phyloP scores from a whole-genome alignment of 139 green algal genomes.

The Nannochloris sp. region DNA sequence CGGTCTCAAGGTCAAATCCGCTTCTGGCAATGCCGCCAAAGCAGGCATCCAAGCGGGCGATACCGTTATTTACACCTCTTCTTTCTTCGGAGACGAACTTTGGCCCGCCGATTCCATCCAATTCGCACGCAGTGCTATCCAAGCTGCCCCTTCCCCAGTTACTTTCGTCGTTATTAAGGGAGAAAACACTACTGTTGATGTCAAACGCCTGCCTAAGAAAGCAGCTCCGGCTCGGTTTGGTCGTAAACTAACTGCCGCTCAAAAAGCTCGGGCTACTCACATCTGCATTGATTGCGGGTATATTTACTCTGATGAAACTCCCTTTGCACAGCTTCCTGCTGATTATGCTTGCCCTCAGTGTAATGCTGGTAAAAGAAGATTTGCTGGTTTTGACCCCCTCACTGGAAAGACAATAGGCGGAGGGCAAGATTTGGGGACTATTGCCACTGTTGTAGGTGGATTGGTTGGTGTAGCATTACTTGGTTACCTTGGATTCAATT shows the following conservation, averaged over 20 bases:
- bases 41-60: constrained; percentile 68
- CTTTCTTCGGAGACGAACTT: constrained; percentile 97
- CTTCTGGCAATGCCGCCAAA: constrained; percentile 85
- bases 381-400: constrained; percentile 79
- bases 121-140: constrained; percentile 51
- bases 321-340: constrained; percentile 44
- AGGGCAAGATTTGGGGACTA: constrained; percentile 54
- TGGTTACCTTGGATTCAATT: constrained; percentile 45
- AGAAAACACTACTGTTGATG: constrained; percentile 72
- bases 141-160: constrained; percentile 61
- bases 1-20: constrained; percentile 68
- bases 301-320: constrained; percentile 40
- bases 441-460: constrained; percentile 63
- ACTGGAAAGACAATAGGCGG: constrained; percentile 40
- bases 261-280: constrained; percentile 85
- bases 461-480: constrained; percentile 48
- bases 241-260: constrained; percentile 73
- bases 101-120: constrained; percentile 83
- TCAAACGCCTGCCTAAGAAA: constrained; percentile 92
- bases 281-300: constrained; percentile 89
- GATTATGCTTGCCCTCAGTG: constrained; percentile 81
- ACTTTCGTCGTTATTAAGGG: constrained; percentile 66
- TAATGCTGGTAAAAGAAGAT: constrained; percentile 87
- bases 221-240: constrained; percentile 83
- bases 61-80: constrained; percentile 69